Evolutionary conservation across 306 rosid genomes (phyloP).

Genomic region (Castanospermum australe): DNA sequence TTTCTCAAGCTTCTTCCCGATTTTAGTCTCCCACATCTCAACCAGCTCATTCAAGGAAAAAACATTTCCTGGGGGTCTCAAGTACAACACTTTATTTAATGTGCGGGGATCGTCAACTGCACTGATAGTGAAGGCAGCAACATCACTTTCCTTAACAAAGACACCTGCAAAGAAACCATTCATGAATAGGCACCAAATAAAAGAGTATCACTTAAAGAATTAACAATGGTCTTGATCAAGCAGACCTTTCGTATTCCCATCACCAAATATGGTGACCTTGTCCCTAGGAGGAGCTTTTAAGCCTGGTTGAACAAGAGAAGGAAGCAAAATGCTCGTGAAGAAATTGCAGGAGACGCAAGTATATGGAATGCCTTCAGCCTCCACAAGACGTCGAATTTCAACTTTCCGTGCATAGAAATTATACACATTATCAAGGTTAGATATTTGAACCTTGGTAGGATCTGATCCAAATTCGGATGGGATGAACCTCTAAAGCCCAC

Average conservation of each 20-base stretch:
- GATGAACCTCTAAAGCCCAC: slow-evolving; percentile 58
- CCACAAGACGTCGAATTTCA: slow-evolving; percentile 63
- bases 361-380: slow-evolving; percentile 66
- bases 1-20: slow-evolving; percentile 64
- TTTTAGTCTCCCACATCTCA: slow-evolving; percentile 75
- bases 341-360: slow-evolving; percentile 71
- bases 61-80: slow-evolving; percentile 74
- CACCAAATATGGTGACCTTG: slow-evolving; percentile 66
- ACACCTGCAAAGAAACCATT: slow-evolving; percentile 47
- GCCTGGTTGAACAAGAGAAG: slow-evolving; percentile 76
- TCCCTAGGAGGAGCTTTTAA: slow-evolving; percentile 67
- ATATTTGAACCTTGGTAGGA: slow-evolving; percentile 55
- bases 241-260: slow-evolving; percentile 70
- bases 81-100: slow-evolving; percentile 59
- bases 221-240: slow-evolving; percentile 13
- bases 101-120: slow-evolving; percentile 75
- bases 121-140: slow-evolving; percentile 73
- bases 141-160: slow-evolving; percentile 67
- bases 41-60: slow-evolving; percentile 67
- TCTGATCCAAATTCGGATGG: slow-evolving; percentile 86
- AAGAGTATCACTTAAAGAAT: neutral
- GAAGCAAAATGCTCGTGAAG: slow-evolving; percentile 59
- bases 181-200: neutral
- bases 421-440: slow-evolving; percentile 42
- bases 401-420: slow-evolving; percentile 61